A percentile compares a stretch with the other conserved stretches of the same genome.
These are phyloP conservation scores for Fusarium agapanthi DNA, from an alignment of 2,329 filamentous ascomycete species.

Conservation along the genomic window DNA sequence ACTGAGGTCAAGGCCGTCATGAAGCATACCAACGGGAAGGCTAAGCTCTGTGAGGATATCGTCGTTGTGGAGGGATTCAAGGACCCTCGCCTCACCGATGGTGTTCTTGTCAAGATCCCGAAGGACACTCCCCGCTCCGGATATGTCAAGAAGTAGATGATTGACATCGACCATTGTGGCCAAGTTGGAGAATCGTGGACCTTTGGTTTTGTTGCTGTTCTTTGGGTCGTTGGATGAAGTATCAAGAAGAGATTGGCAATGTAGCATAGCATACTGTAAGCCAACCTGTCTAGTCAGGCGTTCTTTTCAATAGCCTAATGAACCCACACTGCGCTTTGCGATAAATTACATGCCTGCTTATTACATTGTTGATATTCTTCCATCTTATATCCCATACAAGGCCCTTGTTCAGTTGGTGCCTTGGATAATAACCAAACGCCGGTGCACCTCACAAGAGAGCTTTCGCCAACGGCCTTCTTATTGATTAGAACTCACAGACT, in stretches of 20 bases:
- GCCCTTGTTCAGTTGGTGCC: not conserved
- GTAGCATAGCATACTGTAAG: not conserved
- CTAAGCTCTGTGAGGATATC: not conserved
- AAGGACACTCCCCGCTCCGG: not conserved
- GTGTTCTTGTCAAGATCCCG: not conserved
- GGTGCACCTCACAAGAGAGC: no score
- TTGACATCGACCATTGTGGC: rapidly evolving
- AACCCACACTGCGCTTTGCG: not conserved
- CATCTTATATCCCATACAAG: not conserved
- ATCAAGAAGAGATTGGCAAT: not conserved
- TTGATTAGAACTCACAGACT: not conserved
- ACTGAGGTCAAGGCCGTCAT: not conserved
- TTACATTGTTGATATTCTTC: no score
- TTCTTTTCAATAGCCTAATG: not conserved
- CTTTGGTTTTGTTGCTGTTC: not conserved
- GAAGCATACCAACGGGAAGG: not conserved
- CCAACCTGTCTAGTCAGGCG: not conserved
- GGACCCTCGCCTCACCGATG: not conserved
- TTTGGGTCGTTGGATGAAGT: not conserved
- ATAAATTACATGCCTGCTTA: not conserved
- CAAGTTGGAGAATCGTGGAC: not conserved
- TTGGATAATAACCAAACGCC: not conserved
- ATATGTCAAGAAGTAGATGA: not conserved
- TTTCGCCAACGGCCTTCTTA: not conserved
- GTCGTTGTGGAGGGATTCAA: not conserved